phyloP scores from a whole-genome alignment of 306 rosid species.

The Fragaria vesca region DNA sequence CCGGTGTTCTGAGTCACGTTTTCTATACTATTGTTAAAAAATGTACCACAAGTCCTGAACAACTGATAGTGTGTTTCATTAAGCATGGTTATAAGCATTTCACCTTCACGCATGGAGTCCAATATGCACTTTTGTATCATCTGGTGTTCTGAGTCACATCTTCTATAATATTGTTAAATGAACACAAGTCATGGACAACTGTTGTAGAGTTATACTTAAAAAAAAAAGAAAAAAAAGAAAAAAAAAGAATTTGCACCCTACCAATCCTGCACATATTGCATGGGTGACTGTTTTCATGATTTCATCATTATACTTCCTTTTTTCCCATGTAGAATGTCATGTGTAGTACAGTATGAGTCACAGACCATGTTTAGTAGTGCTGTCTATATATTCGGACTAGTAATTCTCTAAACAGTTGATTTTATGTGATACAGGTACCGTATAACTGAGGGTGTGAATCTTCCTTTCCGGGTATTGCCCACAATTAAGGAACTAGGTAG shows the following conservation, averaged over 20 bases:
- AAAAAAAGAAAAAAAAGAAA: neutral
- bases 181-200: neutral
- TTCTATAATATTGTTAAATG: neutral
- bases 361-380: neutral
- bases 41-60: too few species aligned
- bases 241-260: neutral
- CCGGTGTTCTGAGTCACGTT: too few species aligned
- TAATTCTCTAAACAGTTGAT: slow-evolving; percentile 3
- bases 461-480: slow-evolving; percentile 92
- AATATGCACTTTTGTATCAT: neutral
- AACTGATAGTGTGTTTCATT: too few species aligned
- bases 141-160: neutral
- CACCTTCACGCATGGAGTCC: neutral
- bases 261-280: neutral
- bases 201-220: neutral
- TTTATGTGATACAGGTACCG: slow-evolving; percentile 60
- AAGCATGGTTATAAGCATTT: neutral
- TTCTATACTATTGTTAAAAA: too few species aligned
- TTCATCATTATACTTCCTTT: neutral
- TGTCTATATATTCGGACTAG: neutral
- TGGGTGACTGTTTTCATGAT: neutral
- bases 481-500: slow-evolving; percentile 93
- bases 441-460: slow-evolving; percentile 94
- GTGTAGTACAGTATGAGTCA: neutral
- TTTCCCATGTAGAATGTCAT: neutral